Base-by-base conservation (phyloP, 495 filamentous ascomycete species). In the Lichina pygmaea region DNA sequence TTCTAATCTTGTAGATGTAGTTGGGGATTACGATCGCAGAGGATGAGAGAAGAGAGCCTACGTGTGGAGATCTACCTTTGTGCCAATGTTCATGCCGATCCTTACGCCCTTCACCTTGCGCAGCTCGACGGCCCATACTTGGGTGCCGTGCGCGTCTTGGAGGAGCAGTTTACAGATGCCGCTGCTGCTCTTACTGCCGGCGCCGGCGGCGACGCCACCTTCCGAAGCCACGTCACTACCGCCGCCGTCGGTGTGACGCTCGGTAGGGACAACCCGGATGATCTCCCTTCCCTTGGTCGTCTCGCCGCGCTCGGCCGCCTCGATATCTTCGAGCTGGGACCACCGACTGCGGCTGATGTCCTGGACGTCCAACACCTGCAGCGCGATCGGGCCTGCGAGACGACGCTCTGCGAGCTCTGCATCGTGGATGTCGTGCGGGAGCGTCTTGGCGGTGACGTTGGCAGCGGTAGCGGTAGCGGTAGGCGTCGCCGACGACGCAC, bases 301-400 rank as follows among this genome's bases (percentile, higher is more conserved):
- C 58, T 95, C 89, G 3, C 86, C 86, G 7, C 85, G 67, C 56
- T 85, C 79, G 8, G 73, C 62, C 41, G 78, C 73, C 57, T 97
- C 89, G 24, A 95, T 66, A 16, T 72, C 72, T 52, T 94, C 86
- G 37, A 93, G 70, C 53, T 92, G 81, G 52, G 78, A 75, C 78
- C 84, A 86, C 16, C 76, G 65, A 52, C 76, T 80, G 11, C 67
- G 68, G 11, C 73, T 68, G 38, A 95, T 64, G 53, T 93, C 85
- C 53, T 86, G 79, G 13, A 94, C 67, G 42, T 82, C 82, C 0
- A 92, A 58, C 0, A 94, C 72, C 56, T 97, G 89, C 6, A 89
- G 75, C 0, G 74, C 65, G 7, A 86, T 65, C 15, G 81, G 66
- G 0, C 65, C 66, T 0, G 58, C 36, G 0, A 92, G 59, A 0